phyloP scores from a whole-genome alignment of 345 rosid species.

The Clausena lansium region DNA sequence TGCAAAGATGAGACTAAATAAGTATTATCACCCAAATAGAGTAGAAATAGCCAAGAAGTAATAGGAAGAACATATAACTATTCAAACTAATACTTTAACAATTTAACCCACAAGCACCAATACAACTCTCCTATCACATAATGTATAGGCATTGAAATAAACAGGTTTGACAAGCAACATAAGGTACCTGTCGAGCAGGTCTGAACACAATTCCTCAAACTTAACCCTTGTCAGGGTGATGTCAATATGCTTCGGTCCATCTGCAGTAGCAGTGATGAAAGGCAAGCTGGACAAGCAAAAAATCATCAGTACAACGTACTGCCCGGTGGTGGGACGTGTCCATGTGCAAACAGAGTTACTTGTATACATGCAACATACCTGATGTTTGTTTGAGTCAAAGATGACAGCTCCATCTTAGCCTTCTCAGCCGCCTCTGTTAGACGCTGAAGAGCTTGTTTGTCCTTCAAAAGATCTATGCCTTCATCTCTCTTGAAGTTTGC shows the following conservation, averaged over 20 bases:
- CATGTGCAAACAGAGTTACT: neutral
- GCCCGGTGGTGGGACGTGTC: neutral
- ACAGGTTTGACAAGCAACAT: neutral
- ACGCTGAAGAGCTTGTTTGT: constrained; percentile 97
- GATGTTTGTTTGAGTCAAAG: constrained; percentile 86
- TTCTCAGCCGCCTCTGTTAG: constrained; percentile 93
- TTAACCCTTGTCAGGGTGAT: constrained; percentile 87
- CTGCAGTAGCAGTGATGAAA: constrained; percentile 96
- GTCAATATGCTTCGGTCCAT: constrained; percentile 98
- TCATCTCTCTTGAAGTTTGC: constrained; percentile 72
- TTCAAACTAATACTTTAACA: neutral
- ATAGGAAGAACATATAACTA: neutral
- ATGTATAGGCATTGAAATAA: neutral
- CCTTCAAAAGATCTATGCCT: constrained; percentile 94
- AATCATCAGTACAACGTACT: neutral
- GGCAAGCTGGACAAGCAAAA: constrained; percentile 61
- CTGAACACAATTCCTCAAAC: constrained; percentile 90
- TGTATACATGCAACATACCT: constrained; percentile 35
- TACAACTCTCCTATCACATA: neutral
- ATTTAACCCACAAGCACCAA: no score
- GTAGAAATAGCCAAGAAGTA: neutral
- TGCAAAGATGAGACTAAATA: neutral
- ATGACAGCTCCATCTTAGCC: constrained; percentile 96
- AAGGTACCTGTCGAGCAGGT: constrained; percentile 79
- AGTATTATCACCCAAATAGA: neutral